Conservation (phyloP, 805 yeast genomes). For the Saturnispora ahearnii region DNA sequence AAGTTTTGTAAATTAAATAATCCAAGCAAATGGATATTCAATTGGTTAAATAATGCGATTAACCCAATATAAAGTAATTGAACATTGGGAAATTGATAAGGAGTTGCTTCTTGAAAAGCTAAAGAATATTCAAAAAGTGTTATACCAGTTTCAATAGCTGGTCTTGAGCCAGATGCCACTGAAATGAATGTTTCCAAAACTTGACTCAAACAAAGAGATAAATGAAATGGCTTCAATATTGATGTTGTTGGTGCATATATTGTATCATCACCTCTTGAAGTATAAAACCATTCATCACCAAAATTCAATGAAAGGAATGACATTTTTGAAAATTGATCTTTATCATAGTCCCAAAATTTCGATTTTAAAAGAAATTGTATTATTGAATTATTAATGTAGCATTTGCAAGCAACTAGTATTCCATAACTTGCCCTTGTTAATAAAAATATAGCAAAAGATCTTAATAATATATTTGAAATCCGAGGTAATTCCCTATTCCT, state of each 20-base stretch:
- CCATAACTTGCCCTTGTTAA: constrained; percentile 31
- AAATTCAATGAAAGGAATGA: constrained; percentile 25
- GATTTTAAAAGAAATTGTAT: constrained; percentile 10
- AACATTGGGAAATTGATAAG: constrained; percentile 40
- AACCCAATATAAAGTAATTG: constrained; percentile 45
- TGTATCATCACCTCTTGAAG: constrained; percentile 14
- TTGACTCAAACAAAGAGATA: constrained; percentile 50
- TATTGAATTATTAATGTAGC: constrained; percentile 7
- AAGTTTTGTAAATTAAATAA: constrained; percentile 42
- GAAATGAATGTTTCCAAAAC: constrained; percentile 59
- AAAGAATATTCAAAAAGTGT: constrained; percentile 69
- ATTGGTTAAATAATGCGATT: constrained; percentile 49
- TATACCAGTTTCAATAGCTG: constrained; percentile 57
- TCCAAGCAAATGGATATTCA: constrained; percentile 56
- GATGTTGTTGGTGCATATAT: constrained; percentile 37
- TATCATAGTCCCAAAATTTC: constrained; percentile 20
- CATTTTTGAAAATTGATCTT: constrained; percentile 14
- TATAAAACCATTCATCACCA: constrained; percentile 10
- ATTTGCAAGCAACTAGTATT: constrained; percentile 19
- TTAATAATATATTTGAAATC: constrained; percentile 27
- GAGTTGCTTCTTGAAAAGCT: constrained; percentile 65
- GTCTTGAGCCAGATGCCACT: constrained; percentile 45
- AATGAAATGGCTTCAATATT: constrained; percentile 49
- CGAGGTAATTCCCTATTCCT: constrained; percentile 30
- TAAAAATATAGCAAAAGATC: constrained; percentile 30